Percentiles rank a stretch among this genome's conserved stretches.
phyloP scores from a whole-genome alignment of 1,284 basidiomycete genomes.

The Puccinia triticina region DNA sequence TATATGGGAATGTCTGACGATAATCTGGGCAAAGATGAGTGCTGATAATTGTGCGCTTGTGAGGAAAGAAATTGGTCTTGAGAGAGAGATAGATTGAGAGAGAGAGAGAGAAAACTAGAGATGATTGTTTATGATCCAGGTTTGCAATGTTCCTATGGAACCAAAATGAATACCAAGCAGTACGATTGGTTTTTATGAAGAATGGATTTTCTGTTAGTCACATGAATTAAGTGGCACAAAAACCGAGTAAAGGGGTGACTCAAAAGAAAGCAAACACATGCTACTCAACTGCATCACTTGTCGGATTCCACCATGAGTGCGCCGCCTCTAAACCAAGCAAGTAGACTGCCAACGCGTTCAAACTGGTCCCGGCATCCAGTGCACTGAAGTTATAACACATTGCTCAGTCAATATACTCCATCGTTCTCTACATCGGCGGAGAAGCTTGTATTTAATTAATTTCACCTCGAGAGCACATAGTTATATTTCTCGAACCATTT shows the following conservation, averaged over 20 bases:
- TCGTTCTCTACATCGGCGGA: slow-evolving; percentile 5
- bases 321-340: slow-evolving; percentile 53
- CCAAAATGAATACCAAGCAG: neutral
- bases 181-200: neutral
- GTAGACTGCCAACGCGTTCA: slow-evolving; percentile 58
- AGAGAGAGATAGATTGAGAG: neutral
- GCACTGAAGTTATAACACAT: slow-evolving; percentile 41
- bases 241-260: neutral
- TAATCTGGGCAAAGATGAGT: no score
- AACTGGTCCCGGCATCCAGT: slow-evolving; percentile 57
- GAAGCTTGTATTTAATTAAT: neutral
- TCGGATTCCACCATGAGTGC: slow-evolving; percentile 47
- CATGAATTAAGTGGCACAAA: neutral
- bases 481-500: slow-evolving; percentile 59
- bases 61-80: no score
- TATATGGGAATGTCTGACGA: no score
- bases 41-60: no score
- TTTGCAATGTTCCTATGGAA: slow-evolving; percentile 43
- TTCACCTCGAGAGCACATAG: slow-evolving; percentile 28
- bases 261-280: neutral
- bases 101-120: neutral
- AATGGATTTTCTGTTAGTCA: no score
- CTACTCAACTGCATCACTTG: slow-evolving; percentile 46
- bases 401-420: slow-evolving; percentile 16
- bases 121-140: slow-evolving; percentile 31